phyloP scores from a whole-genome alignment of 768 basidiomycete species.

The Lentinula sp. region DNA sequence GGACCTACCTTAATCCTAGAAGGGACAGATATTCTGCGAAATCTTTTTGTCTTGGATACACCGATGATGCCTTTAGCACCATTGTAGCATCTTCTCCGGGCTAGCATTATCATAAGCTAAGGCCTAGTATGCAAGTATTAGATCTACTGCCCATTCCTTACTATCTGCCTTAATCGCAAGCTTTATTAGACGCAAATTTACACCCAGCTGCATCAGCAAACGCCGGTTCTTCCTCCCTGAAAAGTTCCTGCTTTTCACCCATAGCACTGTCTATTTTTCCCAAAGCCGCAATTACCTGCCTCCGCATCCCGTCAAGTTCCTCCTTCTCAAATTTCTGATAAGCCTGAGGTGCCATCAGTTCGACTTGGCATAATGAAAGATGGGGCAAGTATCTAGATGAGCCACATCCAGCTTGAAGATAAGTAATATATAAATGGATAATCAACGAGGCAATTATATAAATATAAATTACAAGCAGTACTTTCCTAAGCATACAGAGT shows the following conservation, averaged over 20 bases:
- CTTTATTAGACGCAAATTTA: constrained; percentile 15
- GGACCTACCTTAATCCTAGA: constrained; percentile 22
- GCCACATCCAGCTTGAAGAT: neutral
- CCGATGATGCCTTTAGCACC: neutral
- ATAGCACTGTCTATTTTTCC: neutral
- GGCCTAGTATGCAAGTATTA: neutral
- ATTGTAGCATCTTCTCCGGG: neutral
- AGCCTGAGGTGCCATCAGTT: constrained; percentile 19
- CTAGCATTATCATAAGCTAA: neutral
- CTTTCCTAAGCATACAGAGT: neutral
- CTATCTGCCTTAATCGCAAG: constrained; percentile 16
- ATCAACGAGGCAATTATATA: neutral
- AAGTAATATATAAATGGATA: neutral
- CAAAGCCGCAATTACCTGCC: neutral
- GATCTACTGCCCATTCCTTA: too few relatives aligned
- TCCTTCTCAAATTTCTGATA: neutral
- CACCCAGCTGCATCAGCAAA: constrained; percentile 21
- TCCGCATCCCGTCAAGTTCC: neutral
- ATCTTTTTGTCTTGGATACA: constrained; percentile 17
- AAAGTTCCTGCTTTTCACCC: neutral
- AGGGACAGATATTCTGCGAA: constrained; percentile 25
- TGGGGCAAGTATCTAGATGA: constrained; percentile 14
- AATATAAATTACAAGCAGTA: neutral
- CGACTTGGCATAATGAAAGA: constrained; percentile 17
- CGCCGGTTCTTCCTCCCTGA: constrained; percentile 14